phyloP scores from a whole-genome alignment of 257 asterid species.

The Catharanthus roseus region DNA sequence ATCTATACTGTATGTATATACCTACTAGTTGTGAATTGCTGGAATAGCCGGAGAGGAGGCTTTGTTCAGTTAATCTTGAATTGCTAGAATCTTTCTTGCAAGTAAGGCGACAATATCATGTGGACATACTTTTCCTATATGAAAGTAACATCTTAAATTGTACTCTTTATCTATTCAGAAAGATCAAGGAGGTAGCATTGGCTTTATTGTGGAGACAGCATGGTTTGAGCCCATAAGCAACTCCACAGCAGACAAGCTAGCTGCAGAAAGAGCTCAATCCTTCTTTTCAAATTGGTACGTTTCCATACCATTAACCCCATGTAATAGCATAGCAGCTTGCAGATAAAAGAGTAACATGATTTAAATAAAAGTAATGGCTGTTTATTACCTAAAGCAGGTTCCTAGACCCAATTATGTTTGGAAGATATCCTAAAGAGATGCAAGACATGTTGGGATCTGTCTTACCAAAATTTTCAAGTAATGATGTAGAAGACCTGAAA shows the following conservation, averaged over 20 bases:
- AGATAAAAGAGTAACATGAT: not conserved
- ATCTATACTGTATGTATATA: not conserved
- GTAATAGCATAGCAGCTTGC: not conserved
- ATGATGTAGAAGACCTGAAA: constrained; percentile 13
- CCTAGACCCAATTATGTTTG: constrained; percentile 3
- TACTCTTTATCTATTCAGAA: not conserved
- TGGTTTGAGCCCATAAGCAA: constrained; percentile 14
- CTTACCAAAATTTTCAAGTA: constrained; percentile 17
- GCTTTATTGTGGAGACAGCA: constrained; percentile 7
- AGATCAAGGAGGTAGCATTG: constrained; percentile 17
- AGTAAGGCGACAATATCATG: not conserved
- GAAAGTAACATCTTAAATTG: not conserved
- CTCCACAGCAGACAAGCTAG: constrained; percentile 13
- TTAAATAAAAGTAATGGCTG: constrained; percentile 2
- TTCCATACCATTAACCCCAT: not conserved
- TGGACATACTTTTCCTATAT: no score
- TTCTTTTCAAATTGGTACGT: constrained; percentile 10
- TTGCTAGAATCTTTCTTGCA: not conserved
- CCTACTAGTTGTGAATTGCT: no score
- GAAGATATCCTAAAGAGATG: constrained; percentile 23
- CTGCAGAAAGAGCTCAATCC: constrained; percentile 13
- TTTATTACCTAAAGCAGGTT: not conserved
- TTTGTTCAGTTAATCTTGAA: no score
- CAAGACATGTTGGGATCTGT: constrained; percentile 18
- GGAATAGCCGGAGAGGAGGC: not conserved